Percentiles rank a stretch among this genome's conserved stretches.
phyloP scores from a whole-genome alignment of 1,139 yeast genomes.

The Yamadazyma friedrichii region DNA sequence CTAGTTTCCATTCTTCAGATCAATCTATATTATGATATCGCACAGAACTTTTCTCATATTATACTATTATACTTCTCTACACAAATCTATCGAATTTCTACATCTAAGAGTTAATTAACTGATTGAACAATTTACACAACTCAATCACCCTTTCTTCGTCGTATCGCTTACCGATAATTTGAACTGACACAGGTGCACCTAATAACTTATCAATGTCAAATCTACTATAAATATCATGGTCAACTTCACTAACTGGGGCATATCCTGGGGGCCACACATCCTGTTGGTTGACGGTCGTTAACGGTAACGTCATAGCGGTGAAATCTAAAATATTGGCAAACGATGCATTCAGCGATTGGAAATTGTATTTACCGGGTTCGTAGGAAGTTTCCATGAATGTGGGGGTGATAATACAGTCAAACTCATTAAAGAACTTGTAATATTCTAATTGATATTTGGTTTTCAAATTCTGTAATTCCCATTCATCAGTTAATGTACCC shows the following conservation, averaged over 20 bases:
- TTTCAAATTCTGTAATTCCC: conserved; percentile 42
- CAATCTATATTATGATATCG: background rate
- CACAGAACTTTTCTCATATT: background rate
- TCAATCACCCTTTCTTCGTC: conserved; percentile 30
- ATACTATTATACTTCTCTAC: background rate
- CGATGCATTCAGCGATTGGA: conserved; percentile 66
- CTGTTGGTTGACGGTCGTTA: conserved; percentile 38
- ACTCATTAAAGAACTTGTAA: conserved; percentile 43
- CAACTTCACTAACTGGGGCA: conserved; percentile 24
- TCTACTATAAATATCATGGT: conserved; percentile 25
- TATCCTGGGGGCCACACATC: conserved; percentile 32
- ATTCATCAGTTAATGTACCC: conserved; percentile 37
- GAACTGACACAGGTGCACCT: conserved; percentile 31
- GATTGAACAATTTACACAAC: conserved; percentile 2
- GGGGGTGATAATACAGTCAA: conserved; percentile 65
- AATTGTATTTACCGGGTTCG: conserved; percentile 46
- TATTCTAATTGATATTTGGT: conserved; percentile 50
- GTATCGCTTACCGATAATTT: conserved; percentile 26
- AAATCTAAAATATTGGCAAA: conserved; percentile 59
- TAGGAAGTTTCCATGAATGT: conserved; percentile 66
- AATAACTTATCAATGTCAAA: conserved; percentile 22
- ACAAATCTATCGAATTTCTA: no score
- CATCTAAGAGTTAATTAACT: background rate
- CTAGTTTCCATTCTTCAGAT: conserved; percentile 28
- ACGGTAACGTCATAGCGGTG: conserved; percentile 51